Evolutionary conservation across 2,329 filamentous ascomycete species (phyloP).

Genomic region (Colletotrichum sp.): DNA sequence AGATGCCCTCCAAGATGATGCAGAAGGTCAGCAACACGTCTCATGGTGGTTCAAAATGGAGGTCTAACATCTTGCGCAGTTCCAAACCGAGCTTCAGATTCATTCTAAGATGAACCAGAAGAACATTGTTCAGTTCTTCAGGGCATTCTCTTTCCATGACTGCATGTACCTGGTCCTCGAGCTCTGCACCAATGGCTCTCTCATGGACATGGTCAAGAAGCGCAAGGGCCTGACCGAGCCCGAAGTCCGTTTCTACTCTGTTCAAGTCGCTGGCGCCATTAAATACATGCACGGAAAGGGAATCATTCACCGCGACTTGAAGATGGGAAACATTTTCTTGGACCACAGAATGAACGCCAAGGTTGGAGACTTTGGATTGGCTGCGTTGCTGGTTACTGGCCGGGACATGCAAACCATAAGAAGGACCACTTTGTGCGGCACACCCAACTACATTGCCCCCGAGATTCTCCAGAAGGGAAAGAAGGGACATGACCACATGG

Average conservation of each 20-base stretch:
- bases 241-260: slow-evolving; percentile 90
- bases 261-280: slow-evolving; percentile 95
- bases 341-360: slow-evolving; percentile 97
- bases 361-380: slow-evolving; percentile 95
- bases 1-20: slow-evolving; percentile 83
- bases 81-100: slow-evolving; percentile 89
- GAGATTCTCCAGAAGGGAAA: slow-evolving; percentile 95
- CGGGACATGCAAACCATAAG: slow-evolving; percentile 85
- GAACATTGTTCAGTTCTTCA: slow-evolving; percentile 94
- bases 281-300: slow-evolving; percentile 97
- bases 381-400: slow-evolving; percentile 87
- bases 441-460: slow-evolving; percentile 97
- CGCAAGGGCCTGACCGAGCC: slow-evolving; percentile 90
- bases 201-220: slow-evolving; percentile 97
- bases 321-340: slow-evolving; percentile 97
- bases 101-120: slow-evolving; percentile 97
- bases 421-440: slow-evolving; percentile 93
- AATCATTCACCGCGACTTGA: slow-evolving; percentile 95
- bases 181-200: slow-evolving; percentile 90
- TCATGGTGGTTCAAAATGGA: no score
- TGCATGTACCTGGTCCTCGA: slow-evolving; percentile 95
- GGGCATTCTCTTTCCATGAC: slow-evolving; percentile 87
- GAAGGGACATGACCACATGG: slow-evolving; percentile 95
- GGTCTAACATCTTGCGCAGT: slow-evolving; percentile 42
- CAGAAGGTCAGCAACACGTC: slow-evolving; percentile 66